These are phyloP conservation scores for Populus euphratica DNA, from an alignment of 345 rosid genomes.

Conservation along the genomic window DNA sequence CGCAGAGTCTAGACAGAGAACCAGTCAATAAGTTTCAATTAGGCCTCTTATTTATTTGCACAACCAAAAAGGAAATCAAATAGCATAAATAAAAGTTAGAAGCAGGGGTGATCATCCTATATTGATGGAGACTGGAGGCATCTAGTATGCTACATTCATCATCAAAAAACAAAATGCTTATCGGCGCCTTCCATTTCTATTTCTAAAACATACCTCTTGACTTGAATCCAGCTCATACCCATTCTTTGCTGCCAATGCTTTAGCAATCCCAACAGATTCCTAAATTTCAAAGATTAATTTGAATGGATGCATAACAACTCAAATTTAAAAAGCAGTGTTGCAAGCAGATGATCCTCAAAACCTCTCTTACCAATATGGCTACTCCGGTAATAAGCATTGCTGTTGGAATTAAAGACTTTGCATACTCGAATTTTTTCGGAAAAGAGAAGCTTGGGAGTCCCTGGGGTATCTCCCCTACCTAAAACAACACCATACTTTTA, in stretches of 20 bases:
- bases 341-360: constrained; percentile 15
- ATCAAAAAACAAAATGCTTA: not conserved
- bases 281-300: constrained; percentile 29
- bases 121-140: not conserved
- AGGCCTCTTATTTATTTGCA: not conserved
- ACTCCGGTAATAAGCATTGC: constrained; percentile 94
- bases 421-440: constrained; percentile 65
- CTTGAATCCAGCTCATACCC: constrained; percentile 96
- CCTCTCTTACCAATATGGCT: constrained; percentile 83
- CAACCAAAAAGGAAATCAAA: not conserved
- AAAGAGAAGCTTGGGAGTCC: constrained; percentile 90
- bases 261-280: constrained; percentile 99
- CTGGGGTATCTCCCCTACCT: constrained; percentile 98
- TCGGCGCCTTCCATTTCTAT: not conserved
- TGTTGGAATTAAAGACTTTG: constrained; percentile 78
- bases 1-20: not conserved
- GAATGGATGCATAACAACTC: constrained; percentile 6
- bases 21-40: not conserved
- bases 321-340: not conserved
- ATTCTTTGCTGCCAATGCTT: constrained; percentile 96
- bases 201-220: constrained; percentile 62
- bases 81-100: not conserved
- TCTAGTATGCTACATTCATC: not conserved
- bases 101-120: constrained; percentile 3
- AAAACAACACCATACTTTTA: constrained; percentile 12